Evolutionary conservation across 106 monocot species (phyloP), one percentile per base, ranked within the genome.

Genomic region (Allium fistulosum): DNA sequence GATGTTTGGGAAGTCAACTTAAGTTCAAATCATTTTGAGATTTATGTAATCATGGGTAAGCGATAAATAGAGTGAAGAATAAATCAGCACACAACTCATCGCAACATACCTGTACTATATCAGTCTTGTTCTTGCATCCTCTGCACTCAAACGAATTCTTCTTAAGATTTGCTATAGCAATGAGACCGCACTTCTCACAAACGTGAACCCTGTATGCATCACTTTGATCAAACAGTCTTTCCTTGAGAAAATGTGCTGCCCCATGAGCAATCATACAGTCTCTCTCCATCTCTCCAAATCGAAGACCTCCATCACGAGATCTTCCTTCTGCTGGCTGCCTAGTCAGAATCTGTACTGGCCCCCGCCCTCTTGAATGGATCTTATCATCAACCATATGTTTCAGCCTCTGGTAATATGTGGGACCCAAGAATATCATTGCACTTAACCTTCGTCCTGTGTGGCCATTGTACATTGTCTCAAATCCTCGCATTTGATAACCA

Each of bases 231-330:
- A 99, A 99, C 45, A 99, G 65, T 49, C 87, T 86, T 74, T 99
- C 92, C 66, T 99, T 99, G 8, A 99, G 77, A 63, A 93, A 99
- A 48, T 90, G 90, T 17, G 97, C 92, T 17, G 97, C 97, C 8
- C 97, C 97, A 72, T 99, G 92, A 45, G 97, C 97, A 81, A 99
- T 99, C 97, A 99, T 99, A 69, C 97, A 99, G 75, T 99, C 97
- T 55, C 97, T 76, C 62, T 99, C 97, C 97, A 99, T 99, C 75
- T 93, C 92, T n/a, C 97, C 97, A 77, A 99, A 99, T 8, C 97
- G 88, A 46, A 99, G 70, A 11, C 97, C 92, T 51, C 92, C 97
- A 72, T 93, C 90, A 64, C 92, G 84, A 59, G 97, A 99, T 10
- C 97, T 89, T 0, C 92, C 97, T 79, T 99, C 97, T 49, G 97